Percentiles rank a stretch among this genome's conserved stretches.
Evolutionary conservation across 2,329 filamentous ascomycete genomes (phyloP).

Genomic region (Sclerotinia subarctica): DNA sequence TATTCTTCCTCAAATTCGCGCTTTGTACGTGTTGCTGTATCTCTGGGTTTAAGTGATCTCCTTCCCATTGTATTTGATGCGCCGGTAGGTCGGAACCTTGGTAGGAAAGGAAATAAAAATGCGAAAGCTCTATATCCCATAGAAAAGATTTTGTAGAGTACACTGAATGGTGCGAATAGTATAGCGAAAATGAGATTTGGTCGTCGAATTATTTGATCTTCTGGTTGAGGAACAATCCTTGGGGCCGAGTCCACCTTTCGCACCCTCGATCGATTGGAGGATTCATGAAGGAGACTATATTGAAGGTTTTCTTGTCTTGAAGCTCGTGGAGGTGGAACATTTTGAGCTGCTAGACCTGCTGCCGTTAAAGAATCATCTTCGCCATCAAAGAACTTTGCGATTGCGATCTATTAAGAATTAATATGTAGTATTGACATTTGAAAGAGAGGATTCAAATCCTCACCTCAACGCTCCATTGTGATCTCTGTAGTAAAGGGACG

Average conservation of each 20-base stretch:
- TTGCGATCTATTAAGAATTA: conserved; percentile 66
- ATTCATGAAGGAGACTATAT: conserved; percentile 48
- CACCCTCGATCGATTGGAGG: conserved; percentile 37
- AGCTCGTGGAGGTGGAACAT: conserved; percentile 58
- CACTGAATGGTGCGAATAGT: conserved; percentile 75
- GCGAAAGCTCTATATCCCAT: conserved; percentile 69
- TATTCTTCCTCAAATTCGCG: conserved; percentile 96
- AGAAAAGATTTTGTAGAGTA: conserved; percentile 70
- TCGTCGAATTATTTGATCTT: conserved; percentile 61
- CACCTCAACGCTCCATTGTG: conserved; percentile 95
- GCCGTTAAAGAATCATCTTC: conserved; percentile 80
- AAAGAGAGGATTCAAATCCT: conserved; percentile 23
- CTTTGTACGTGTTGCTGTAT: conserved; percentile 84
- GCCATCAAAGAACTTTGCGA: conserved; percentile 96
- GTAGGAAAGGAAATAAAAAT: conserved; percentile 78
- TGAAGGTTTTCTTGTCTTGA: conserved; percentile 72
- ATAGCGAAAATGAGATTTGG: conserved; percentile 69
- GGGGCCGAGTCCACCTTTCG: conserved; percentile 64
- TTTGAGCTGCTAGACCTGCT: conserved; percentile 66
- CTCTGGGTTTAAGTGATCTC: conserved; percentile 74
- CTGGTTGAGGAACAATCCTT: conserved; percentile 74
- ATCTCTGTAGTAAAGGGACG: conserved; percentile 73
- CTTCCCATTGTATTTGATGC: conserved; percentile 64
- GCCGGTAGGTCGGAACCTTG: conserved; percentile 55
- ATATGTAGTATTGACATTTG: neutral